Percentiles rank a stretch among this genome's conserved stretches.
phyloP scores from a whole-genome alignment of 225 moss, liverwort and hornwort genomes.

The Anthoceros angustus region DNA sequence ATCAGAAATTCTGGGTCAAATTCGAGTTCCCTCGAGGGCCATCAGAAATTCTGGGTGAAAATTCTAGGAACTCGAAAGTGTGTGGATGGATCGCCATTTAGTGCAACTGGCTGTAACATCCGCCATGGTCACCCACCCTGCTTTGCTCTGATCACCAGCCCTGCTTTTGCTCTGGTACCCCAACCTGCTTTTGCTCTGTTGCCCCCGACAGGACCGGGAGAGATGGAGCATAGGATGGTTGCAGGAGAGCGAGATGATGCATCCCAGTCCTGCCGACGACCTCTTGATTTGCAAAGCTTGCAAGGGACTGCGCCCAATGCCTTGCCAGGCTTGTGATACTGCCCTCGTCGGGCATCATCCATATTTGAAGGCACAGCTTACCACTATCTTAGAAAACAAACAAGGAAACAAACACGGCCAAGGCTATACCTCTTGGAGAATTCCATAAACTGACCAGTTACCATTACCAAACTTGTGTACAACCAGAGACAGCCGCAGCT shows the following conservation, averaged over 20 bases:
- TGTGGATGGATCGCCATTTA: neutral
- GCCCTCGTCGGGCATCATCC: conserved; percentile 34
- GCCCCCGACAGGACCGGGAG: conserved; percentile 49
- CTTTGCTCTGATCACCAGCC: too few species aligned
- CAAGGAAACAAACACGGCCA: too few species aligned
- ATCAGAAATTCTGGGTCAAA: too few species aligned
- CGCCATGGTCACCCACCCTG: neutral
- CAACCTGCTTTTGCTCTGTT: too few species aligned
- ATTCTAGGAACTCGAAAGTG: conserved; percentile 69
- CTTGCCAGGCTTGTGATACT: conserved; percentile 28
- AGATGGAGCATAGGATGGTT: conserved; percentile 96
- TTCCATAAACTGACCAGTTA: too few species aligned
- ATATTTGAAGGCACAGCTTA: too few species aligned
- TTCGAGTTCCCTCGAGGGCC: too few species aligned
- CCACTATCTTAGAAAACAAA: too few species aligned
- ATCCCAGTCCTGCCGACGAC: conserved; percentile 26
- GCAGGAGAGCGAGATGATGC: conserved; percentile 52
- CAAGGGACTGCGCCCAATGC: conserved; percentile 47
- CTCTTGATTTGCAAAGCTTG: conserved; percentile 57
- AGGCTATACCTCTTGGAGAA: too few species aligned
- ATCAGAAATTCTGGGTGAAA: conserved; percentile 87
- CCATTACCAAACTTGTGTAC: too few species aligned
- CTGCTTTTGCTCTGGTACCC: too few species aligned
- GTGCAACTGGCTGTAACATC: neutral
- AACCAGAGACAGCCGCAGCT: too few species aligned